A percentile compares a stretch with the other conserved stretches of the same genome.
phyloP scores from a whole-genome alignment of 2,329 filamentous ascomycete species.

The Tricladium varicosporioides region DNA sequence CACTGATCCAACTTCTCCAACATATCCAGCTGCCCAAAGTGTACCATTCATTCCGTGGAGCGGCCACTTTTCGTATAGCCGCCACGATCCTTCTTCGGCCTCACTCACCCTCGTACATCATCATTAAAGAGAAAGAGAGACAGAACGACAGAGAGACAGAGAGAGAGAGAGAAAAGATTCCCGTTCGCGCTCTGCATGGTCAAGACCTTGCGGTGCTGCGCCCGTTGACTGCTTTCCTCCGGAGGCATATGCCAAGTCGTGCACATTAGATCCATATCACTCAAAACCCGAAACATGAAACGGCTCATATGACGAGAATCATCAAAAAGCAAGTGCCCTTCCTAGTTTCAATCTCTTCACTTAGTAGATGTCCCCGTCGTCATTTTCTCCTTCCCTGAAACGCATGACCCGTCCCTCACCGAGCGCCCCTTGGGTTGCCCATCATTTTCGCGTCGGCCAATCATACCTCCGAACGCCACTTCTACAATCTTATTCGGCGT shows the following conservation, averaged over 20 bases:
- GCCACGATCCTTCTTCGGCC: constrained; percentile 12
- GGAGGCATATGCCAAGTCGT: not conserved
- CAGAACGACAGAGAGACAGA: no score
- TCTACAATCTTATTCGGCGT: constrained; percentile 22
- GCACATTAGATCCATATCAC: not conserved
- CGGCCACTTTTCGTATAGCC: not conserved
- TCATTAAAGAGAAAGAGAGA: no score
- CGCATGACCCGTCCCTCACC: constrained; percentile 8
- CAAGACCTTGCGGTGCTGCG: no score
- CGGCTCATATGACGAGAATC: not conserved
- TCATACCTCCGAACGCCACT: constrained; percentile 12
- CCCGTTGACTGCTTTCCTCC: no score
- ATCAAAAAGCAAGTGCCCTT: constrained; percentile 3
- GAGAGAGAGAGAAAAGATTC: no score
- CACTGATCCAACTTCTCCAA: not conserved
- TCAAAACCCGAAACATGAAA: constrained; percentile 6
- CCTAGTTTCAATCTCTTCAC: not conserved
- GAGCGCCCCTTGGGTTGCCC: not conserved
- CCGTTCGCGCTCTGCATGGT: no score
- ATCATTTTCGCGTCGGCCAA: constrained; percentile 12
- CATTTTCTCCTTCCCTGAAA: constrained; percentile 2
- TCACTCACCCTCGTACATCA: not conserved
- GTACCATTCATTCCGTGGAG: not conserved
- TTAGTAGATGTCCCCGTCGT: not conserved
- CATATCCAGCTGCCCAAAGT: not conserved